These are phyloP conservation scores for Mycena vulgaris DNA, from an alignment of 768 basidiomycete species.

Conservation along the genomic window DNA sequence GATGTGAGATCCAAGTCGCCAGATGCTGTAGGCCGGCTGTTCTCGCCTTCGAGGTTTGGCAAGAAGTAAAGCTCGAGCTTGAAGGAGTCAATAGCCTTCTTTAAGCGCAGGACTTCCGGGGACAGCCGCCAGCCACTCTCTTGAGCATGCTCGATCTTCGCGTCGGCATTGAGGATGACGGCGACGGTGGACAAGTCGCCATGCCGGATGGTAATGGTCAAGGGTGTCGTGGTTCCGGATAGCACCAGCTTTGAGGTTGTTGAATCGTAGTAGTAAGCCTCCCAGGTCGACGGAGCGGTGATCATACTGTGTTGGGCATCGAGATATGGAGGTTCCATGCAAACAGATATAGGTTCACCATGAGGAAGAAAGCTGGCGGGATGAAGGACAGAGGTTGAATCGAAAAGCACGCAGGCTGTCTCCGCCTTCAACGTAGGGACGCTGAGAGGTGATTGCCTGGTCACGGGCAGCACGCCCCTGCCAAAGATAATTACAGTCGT, in stretches of 20 bases:
- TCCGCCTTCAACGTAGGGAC: neutral
- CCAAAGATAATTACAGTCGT: neutral
- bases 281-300: neutral
- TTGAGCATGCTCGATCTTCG: neutral
- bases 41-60: neutral
- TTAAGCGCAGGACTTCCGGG: neutral
- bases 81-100: neutral
- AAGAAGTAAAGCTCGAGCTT: neutral
- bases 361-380: neutral
- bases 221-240: neutral
- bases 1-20: neutral
- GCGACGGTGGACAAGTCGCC: slow-evolving; percentile 2
- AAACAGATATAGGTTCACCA: neutral
- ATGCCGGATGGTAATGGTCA: neutral
- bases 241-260: neutral
- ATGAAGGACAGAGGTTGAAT: neutral
- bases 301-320: neutral
- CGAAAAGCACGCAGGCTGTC: neutral
- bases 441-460: neutral
- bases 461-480: neutral
- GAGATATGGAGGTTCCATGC: neutral
- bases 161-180: neutral
- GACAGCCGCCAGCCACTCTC: neutral
- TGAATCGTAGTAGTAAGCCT: neutral
- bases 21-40: neutral